These are phyloP conservation scores for Heracleum sosnowskyi DNA, from an alignment of 129 eudicot genomes.

Conservation along the genomic window DNA sequence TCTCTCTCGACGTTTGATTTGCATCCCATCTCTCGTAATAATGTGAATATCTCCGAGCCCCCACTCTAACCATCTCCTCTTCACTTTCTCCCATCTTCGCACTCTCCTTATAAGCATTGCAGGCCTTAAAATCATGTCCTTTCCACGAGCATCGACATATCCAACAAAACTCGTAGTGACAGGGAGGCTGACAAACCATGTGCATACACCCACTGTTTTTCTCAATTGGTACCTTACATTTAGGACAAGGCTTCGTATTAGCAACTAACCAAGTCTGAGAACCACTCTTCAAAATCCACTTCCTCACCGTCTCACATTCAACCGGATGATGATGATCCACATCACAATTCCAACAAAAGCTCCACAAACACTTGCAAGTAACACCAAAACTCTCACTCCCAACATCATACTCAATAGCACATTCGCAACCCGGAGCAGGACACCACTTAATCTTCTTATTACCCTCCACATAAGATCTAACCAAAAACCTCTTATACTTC, in stretches of 20 bases:
- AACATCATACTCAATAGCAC: constrained; percentile 6
- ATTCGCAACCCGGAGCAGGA: constrained; percentile 7
- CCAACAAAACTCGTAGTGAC: constrained; percentile 41
- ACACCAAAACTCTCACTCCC: not conserved
- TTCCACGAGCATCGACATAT: constrained; percentile 2
- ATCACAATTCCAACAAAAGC: constrained; percentile 17
- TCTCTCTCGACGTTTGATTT: not conserved
- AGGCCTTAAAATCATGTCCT: not conserved
- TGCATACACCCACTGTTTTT: constrained; percentile 26
- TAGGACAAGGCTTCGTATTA: constrained; percentile 39
- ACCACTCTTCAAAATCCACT: constrained; percentile 34
- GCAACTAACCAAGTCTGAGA: constrained; percentile 37
- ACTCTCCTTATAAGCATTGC: not conserved
- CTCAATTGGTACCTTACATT: constrained; percentile 29
- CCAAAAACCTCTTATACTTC: not conserved
- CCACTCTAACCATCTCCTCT: not conserved
- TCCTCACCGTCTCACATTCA: constrained; percentile 33
- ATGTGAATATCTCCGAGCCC: not conserved
- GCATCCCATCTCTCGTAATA: constrained; percentile 4
- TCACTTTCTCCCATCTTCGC: not conserved
- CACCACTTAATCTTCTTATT: not conserved
- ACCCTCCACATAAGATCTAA: not conserved
- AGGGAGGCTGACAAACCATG: constrained; percentile 24
- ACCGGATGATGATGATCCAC: constrained; percentile 51
- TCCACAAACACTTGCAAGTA: not conserved